phyloP scores from a whole-genome alignment of 164 flowering plant species.

The Tetrastigma voinierianum region DNA sequence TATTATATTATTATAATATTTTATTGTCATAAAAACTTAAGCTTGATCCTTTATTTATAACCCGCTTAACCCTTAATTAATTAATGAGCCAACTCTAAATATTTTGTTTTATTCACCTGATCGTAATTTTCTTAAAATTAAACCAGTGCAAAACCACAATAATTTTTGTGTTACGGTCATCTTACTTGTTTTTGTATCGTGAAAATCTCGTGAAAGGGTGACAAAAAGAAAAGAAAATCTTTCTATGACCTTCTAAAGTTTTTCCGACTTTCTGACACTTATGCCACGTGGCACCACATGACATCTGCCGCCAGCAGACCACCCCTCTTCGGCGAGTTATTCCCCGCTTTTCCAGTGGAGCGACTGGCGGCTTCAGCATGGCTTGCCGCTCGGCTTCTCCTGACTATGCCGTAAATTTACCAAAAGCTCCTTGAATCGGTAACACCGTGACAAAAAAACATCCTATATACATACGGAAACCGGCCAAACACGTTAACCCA shows the following conservation, averaged over 20 bases:
- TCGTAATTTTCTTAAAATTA: no score
- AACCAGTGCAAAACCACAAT: no score
- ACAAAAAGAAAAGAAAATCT: neutral
- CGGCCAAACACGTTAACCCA: no score
- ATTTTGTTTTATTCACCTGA: no score
- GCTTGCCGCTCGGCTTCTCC: slow-evolving; percentile 11
- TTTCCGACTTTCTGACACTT: slow-evolving; percentile 17
- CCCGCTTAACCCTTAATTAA: no score
- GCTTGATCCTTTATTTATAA: no score
- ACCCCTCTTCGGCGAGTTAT: slow-evolving; percentile 8
- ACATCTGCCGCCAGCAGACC: slow-evolving; percentile 21
- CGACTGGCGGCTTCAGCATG: neutral
- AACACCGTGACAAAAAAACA: no score
- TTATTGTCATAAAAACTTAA: no score
- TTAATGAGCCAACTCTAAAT: no score
- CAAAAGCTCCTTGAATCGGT: neutral
- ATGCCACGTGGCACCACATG: slow-evolving; percentile 22
- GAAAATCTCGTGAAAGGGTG: neutral
- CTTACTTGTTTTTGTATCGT: neutral
- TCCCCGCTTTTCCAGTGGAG: neutral
- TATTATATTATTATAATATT: no score
- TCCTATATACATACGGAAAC: no score
- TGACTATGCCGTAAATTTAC: slow-evolving; percentile 1
- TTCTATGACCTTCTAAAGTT: neutral
- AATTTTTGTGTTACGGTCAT: no score